Evolutionary conservation across 2,329 filamentous ascomycete species (phyloP).

Genomic region (Aureobasidium subglaciale): DNA sequence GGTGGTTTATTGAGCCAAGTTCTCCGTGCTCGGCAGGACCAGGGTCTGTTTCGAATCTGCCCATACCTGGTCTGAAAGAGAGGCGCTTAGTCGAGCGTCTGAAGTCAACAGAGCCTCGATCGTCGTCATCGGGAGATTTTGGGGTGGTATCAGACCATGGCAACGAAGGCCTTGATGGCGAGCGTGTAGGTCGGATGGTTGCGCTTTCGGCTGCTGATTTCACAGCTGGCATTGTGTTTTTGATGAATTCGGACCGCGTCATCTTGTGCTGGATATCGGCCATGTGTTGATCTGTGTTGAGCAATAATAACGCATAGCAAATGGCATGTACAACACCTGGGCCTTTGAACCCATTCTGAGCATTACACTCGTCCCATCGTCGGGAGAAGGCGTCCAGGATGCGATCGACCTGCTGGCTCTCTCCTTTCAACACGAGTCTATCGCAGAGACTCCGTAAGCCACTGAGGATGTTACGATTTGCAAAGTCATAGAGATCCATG

Average conservation of each 20-base stretch:
- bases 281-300: slow-evolving; percentile 93
- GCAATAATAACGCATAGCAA: slow-evolving; percentile 87
- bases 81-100: slow-evolving; percentile 34
- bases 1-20: slow-evolving; percentile 58
- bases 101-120: slow-evolving; percentile 29
- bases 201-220: slow-evolving; percentile 54
- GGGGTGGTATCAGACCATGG: slow-evolving; percentile 27
- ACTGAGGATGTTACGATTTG: slow-evolving; percentile 68
- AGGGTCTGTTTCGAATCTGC: slow-evolving; percentile 22
- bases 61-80: slow-evolving; percentile 35
- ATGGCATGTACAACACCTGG: slow-evolving; percentile 92
- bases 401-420: slow-evolving; percentile 94
- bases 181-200: slow-evolving; percentile 21
- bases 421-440: slow-evolving; percentile 74
- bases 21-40: slow-evolving; percentile 5
- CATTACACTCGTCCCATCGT: slow-evolving; percentile 90
- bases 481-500: slow-evolving; percentile 87
- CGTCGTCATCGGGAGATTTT: slow-evolving; percentile 21
- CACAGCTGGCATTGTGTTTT: slow-evolving; percentile 91
- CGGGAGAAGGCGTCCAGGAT: slow-evolving; percentile 84
- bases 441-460: slow-evolving; percentile 75
- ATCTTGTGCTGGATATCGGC: slow-evolving; percentile 96
- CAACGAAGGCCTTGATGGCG: slow-evolving; percentile 21
- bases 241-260: slow-evolving; percentile 89
- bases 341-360: slow-evolving; percentile 85